phyloP scores from a whole-genome alignment of 768 basidiomycete species.

The Kockovaella imperatae region DNA sequence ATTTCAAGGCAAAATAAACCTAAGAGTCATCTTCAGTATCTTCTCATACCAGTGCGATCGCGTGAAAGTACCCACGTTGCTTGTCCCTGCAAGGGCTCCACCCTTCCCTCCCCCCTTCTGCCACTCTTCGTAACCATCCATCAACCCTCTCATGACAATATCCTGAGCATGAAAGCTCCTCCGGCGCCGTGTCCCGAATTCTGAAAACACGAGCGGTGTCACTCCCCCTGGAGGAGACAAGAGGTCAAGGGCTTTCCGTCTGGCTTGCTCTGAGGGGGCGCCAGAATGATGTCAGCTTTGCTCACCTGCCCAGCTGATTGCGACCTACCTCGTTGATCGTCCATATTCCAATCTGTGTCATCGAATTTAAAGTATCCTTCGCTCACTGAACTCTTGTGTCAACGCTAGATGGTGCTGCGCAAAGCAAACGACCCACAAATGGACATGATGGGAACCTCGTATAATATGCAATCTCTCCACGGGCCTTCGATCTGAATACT shows the following conservation, averaged over 20 bases:
- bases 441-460: constrained; percentile 95
- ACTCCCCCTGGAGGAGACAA: constrained; percentile 14
- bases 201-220: constrained; percentile 43
- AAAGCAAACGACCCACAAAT: constrained; percentile 45
- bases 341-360: constrained; percentile 73
- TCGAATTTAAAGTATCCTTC: constrained; percentile 76
- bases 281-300: neutral
- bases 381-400: constrained; percentile 50
- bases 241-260: constrained; percentile 60
- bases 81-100: constrained; percentile 67
- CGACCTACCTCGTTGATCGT: constrained; percentile 64
- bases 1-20: constrained; percentile 77
- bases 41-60: neutral
- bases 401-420: neutral
- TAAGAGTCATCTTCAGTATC: constrained; percentile 38
- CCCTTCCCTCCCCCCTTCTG: constrained; percentile 31
- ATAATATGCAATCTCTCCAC: constrained; percentile 57
- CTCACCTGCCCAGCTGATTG: neutral
- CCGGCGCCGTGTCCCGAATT: constrained; percentile 44
- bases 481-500: constrained; percentile 51
- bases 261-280: constrained; percentile 57
- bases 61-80: constrained; percentile 58
- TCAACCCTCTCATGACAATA: constrained; percentile 60
- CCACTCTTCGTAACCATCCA: constrained; percentile 56
- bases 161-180: constrained; percentile 60